Conservation (phyloP, 176 grass and related monocot genomes). For the Avena atlantica region DNA sequence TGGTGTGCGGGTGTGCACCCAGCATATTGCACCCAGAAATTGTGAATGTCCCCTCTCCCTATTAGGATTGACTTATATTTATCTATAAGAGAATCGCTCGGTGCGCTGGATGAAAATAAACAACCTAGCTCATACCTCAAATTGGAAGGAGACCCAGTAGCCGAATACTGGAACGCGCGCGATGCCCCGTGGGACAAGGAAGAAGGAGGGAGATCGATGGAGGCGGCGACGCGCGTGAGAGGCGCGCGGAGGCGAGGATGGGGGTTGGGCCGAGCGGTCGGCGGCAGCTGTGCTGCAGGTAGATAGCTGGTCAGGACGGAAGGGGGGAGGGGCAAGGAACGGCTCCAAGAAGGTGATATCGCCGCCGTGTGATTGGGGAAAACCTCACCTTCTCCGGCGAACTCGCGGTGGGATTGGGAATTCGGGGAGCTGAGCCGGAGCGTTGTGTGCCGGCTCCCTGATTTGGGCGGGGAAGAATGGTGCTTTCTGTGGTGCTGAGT, state of each 20-base stretch:
- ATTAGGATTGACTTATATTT: not conserved
- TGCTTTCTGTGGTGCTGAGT: constrained; percentile 28
- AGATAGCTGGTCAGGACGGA: not conserved
- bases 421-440: not conserved
- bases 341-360: no score
- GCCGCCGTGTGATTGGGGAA: no score
- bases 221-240: not conserved
- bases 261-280: not conserved
- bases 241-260: not conserved
- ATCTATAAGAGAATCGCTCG: not conserved
- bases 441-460: not conserved
- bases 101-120: not conserved
- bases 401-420: not conserved
- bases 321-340: no score
- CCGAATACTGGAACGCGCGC: not conserved
- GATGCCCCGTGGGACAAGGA: not conserved
- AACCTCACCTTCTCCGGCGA: constrained; percentile 22
- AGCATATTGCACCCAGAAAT: not conserved
- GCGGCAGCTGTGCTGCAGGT: not conserved
- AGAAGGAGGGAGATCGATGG: not conserved
- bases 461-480: constrained; percentile 7
- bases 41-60: not conserved
- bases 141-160: not conserved
- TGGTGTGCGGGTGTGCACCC: no score
- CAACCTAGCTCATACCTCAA: not conserved